These are phyloP conservation scores for Starmera stellimalicola DNA, from an alignment of 1,139 yeast species.

Conservation along the genomic window DNA sequence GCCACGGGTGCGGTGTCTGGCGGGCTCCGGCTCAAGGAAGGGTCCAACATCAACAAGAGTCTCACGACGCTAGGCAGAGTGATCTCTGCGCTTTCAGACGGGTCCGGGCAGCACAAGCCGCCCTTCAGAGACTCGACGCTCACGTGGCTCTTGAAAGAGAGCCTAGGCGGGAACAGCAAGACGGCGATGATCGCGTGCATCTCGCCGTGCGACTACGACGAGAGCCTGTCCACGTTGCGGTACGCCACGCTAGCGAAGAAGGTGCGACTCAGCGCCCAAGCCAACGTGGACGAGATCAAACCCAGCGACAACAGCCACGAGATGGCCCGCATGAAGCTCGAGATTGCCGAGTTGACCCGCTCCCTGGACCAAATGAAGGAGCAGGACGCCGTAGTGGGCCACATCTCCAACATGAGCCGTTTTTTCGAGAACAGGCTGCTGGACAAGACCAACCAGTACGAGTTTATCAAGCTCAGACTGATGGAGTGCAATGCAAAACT, in stretches of 20 bases:
- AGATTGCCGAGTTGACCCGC: constrained; percentile 24
- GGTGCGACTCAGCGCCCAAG: constrained; percentile 52
- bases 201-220: constrained; percentile 70
- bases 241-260: constrained; percentile 70
- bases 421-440: constrained; percentile 35
- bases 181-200: constrained; percentile 72
- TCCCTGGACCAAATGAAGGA: constrained; percentile 19
- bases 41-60: constrained; percentile 65
- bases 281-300: constrained; percentile 34
- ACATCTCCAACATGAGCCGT: constrained; percentile 18
- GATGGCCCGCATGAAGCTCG: constrained; percentile 30
- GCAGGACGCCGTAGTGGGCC: constrained; percentile 13
- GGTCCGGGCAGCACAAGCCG: constrained; percentile 16
- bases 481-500: constrained; percentile 3
- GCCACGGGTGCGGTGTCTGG: constrained; percentile 44
- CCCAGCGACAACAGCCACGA: constrained; percentile 16
- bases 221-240: constrained; percentile 60
- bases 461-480: constrained; percentile 10
- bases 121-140: constrained; percentile 64
- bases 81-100: constrained; percentile 47
- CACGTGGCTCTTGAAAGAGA: constrained; percentile 66
- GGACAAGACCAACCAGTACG: constrained; percentile 18
- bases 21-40: constrained; percentile 63
- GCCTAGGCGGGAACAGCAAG: constrained; percentile 65
- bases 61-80: constrained; percentile 71